Evolutionary conservation across 768 basidiomycete species (phyloP).

Genomic region (Podaxis pistillaris): DNA sequence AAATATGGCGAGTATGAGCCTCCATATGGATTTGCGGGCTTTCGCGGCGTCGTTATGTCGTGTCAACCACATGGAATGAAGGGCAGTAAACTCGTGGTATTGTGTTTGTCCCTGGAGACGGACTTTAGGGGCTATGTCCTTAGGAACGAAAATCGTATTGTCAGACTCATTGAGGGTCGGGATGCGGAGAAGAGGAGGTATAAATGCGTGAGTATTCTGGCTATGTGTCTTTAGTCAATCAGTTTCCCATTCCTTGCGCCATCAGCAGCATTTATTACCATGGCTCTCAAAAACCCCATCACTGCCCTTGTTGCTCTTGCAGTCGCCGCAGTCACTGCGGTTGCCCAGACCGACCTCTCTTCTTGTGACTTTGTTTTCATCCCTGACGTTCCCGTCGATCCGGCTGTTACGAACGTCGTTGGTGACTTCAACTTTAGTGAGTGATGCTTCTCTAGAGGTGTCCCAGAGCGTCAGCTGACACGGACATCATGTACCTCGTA

Average conservation of each 20-base stretch:
- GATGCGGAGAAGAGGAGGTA: not conserved
- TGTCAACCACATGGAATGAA: not conserved
- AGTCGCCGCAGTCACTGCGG: not conserved
- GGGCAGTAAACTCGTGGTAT: not conserved
- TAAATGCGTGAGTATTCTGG: not conserved
- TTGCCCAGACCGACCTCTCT: constrained; percentile 5
- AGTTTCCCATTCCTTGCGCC: not conserved
- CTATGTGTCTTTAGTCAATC: not conserved
- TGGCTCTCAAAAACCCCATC: not conserved
- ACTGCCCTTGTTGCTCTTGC: not conserved
- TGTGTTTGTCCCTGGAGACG: not conserved
- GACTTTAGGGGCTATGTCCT: not conserved
- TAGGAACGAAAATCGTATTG: not conserved
- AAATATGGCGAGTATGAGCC: not conserved
- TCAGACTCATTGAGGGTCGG: not conserved
- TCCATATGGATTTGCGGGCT: not conserved
- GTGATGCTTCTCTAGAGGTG: not conserved
- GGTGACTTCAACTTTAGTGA: constrained; percentile 5
- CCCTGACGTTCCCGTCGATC: constrained; percentile 3
- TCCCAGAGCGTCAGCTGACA: not conserved
- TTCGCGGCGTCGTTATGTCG: not conserved
- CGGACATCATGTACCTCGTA: too few species aligned
- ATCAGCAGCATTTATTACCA: not conserved
- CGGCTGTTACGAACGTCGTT: not conserved
- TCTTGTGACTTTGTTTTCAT: constrained; percentile 5